phyloP scores from a whole-genome alignment of 2,329 filamentous ascomycete genomes.

The Boeremia lycopersici region DNA sequence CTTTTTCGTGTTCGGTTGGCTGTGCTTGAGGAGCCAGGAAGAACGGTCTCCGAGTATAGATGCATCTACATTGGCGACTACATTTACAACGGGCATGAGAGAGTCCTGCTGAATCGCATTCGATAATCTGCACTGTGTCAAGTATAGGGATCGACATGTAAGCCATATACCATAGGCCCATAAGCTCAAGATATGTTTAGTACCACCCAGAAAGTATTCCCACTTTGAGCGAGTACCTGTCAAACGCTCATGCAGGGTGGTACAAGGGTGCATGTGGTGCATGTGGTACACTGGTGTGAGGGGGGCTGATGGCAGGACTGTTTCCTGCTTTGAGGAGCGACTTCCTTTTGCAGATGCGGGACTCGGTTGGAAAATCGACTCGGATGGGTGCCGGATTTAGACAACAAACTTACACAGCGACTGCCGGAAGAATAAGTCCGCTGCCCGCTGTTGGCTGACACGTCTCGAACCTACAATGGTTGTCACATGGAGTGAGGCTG shows the following conservation, averaged over 20 bases:
- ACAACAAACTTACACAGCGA: not conserved
- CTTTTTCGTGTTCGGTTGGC: not conserved
- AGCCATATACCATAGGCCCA: not conserved
- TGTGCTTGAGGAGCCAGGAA: not conserved
- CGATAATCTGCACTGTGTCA: not conserved
- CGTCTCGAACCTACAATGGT: not conserved
- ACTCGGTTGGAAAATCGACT: no score
- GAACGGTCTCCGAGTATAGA: not conserved
- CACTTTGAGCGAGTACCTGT: not conserved
- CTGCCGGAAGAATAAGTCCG: not conserved
- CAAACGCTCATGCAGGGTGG: slow-evolving; percentile 4
- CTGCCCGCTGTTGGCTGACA: slow-evolving; percentile 1
- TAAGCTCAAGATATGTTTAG: not conserved
- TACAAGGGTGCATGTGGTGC: not conserved
- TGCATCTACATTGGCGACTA: not conserved
- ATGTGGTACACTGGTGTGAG: not conserved
- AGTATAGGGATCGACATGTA: slow-evolving; percentile 2
- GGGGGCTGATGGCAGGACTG: not conserved
- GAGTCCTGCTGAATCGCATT: not conserved
- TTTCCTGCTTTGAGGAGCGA: not conserved
- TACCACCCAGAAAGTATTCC: not conserved
- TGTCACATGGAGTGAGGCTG: not conserved
- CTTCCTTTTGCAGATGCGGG: not conserved
- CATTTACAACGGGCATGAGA: not conserved
- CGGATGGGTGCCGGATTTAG: not conserved